Base-by-base conservation (phyloP, 2,329 filamentous ascomycete species). In the Madurella mycetomatis region DNA sequence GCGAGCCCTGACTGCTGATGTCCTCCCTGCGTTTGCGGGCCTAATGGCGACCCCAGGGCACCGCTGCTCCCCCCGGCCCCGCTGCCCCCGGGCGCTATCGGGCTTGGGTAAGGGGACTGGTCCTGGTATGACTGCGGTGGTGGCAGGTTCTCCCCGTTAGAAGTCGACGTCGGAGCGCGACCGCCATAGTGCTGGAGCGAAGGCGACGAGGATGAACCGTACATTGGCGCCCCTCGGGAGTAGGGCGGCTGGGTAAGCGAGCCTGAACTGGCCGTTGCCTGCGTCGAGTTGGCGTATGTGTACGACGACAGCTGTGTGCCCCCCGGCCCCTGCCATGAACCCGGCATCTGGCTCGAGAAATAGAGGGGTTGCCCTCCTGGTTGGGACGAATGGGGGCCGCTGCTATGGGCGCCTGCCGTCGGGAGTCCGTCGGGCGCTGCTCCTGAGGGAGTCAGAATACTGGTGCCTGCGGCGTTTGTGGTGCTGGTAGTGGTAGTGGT, bases 51-150 rank as follows among this genome's bases (percentile, higher is more conserved):
- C 70, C 66, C 62, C 67, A 61, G 43, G 62, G 57, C 56, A 59
- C 68, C 52, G 12, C 51, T 69, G 49, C 73, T 70, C 41, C 66
- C 65, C 39, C 67, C 66, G 32, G 72, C 69, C 16, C 79, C 76
- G 51, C 80, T 80, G 11, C 80, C 77, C 3, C 66, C 56, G 30
- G 47, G 40, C 15, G 50, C 54, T 12, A 84, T 77, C 16, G 81
- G 73, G 60, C 81, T 79, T 56, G 84, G 78, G 67, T 86, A 90
- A 34, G 84, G 76, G 43, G 84, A 80, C 56, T 86, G 78, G 60
- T 84, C 83, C 58, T 83, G 76, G 59, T 88, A 85, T 70, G 86
- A 90, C 7, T 85, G 79, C 56, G 86, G 83, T 51, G 82, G 77
- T 56, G 87, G 80, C 51, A 92, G 74, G 41, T 32, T 47, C 13